Evolutionary conservation across 2,329 filamentous ascomycete species (phyloP), one percentile per base, ranked within the genome.

Genomic region (Penicillium vulpinum): DNA sequence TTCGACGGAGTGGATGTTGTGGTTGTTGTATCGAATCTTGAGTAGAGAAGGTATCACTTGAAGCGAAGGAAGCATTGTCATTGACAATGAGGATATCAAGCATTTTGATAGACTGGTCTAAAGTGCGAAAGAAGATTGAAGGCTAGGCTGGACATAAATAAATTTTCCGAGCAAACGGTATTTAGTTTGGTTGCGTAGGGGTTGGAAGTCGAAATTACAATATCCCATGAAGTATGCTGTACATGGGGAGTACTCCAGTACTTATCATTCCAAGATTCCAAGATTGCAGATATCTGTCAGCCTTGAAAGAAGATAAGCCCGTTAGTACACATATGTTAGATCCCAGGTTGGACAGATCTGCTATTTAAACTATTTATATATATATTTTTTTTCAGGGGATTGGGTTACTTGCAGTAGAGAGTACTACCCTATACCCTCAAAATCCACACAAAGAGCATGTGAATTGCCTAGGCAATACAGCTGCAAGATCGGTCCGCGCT

Each of bases 61-160:
- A 61, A n/a, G 45, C 22, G 5, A 59, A 54, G 4, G 62, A 63
- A 18, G 53, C 54, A 53, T 53, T 51, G 21, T 64, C 61, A 31
- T 60, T 47, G 36, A 57, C n/a, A 26, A 56, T 47, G 35, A 41
- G 18, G 22, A 61, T 29, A 15, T 58, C 31, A 7, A 51, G 52
- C 59, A 63, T 64, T 15, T 43, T 54, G 47, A n/a, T 44, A 31
- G 26, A 35, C 13, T 24, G 16, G 29, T 15, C 10, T 18, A 5
- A 45, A 36, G 29, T 15, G 15, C 35, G 22, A 18, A 53, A 15
- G 40, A 29, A 31, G 18, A 24, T 11, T 4, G 18, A 28, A 38
- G 33, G 33, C n/a, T 21, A 28, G 40, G 16, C 21, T 18, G 29
- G 33, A 33, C 40, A 51, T 51, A 56, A 45, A 52, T 56, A 51